Evolutionary conservation across 2,329 filamentous ascomycete genomes (phyloP).

Genomic region (Hysterium pulicare): DNA sequence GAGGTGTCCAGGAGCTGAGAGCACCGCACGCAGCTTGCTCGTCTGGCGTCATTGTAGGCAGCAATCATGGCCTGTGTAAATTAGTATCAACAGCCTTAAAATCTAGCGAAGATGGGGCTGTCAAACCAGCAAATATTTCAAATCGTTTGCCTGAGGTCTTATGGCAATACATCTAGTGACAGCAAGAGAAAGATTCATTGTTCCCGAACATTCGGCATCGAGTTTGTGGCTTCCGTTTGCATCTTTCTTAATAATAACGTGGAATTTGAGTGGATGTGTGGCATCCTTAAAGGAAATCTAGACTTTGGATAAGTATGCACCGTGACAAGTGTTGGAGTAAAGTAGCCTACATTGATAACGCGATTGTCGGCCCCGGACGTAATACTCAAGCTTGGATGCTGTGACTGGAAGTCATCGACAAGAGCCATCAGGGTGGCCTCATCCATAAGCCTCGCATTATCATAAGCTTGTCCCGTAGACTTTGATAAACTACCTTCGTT

Average conservation of each 20-base stretch:
- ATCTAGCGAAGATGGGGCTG: neutral
- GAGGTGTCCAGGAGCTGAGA: slow-evolving; percentile 24
- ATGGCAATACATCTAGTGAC: slow-evolving; percentile 34
- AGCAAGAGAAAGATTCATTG: slow-evolving; percentile 20
- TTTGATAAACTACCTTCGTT: too few relatives aligned
- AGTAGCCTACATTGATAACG: slow-evolving; percentile 21
- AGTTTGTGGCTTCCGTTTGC: slow-evolving; percentile 22
- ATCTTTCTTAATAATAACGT: slow-evolving; percentile 24
- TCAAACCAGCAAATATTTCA: slow-evolving; percentile 32
- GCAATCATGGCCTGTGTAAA: slow-evolving; percentile 36
- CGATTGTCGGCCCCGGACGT: slow-evolving; percentile 26
- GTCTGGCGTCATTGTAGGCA: slow-evolving; percentile 34
- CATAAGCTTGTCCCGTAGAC: too few relatives aligned
- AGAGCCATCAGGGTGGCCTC: slow-evolving; percentile 19
- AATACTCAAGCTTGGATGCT: slow-evolving; percentile 20
- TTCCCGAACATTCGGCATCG: slow-evolving; percentile 29
- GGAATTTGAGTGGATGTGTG: slow-evolving; percentile 24
- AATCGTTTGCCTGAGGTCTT: slow-evolving; percentile 27
- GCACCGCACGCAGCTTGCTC: slow-evolving; percentile 31
- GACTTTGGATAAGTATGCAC: slow-evolving; percentile 6
- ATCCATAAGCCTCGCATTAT: too few relatives aligned
- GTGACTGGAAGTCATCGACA: slow-evolving; percentile 22
- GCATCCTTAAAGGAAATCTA: slow-evolving; percentile 27
- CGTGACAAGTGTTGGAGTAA: neutral
- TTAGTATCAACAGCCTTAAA: slow-evolving; percentile 9